These are phyloP conservation scores for Mycena filopes DNA, from an alignment of 768 basidiomycete genomes.

Conservation along the genomic window DNA sequence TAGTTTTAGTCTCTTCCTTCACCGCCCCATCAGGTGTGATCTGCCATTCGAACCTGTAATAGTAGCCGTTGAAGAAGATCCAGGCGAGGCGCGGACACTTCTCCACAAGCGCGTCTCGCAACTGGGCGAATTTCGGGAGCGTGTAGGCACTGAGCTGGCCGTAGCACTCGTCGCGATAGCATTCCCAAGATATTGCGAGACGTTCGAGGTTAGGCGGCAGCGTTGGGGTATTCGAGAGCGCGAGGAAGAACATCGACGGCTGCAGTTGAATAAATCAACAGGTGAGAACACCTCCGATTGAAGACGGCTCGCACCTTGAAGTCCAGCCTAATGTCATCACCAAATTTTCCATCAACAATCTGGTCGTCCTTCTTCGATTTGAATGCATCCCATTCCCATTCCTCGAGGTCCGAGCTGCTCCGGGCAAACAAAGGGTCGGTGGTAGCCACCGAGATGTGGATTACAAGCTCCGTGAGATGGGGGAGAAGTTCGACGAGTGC, in stretches of 20 bases:
- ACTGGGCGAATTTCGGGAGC: background rate
- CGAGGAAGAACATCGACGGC: background rate
- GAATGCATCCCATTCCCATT: too few species aligned
- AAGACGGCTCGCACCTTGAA: background rate
- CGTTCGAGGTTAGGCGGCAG: background rate
- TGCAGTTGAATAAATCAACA: background rate
- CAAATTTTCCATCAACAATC: too few species aligned
- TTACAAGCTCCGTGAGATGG: constrained; percentile 1
- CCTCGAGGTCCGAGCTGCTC: background rate
- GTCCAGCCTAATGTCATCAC: background rate
- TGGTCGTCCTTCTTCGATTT: too few species aligned
- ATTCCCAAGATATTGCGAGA: constrained; percentile 2
- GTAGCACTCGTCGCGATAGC: background rate
- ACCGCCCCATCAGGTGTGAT: too few species aligned
- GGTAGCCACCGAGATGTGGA: background rate
- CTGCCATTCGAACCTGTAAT: background rate
- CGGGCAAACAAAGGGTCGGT: background rate
- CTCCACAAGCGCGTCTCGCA: constrained; percentile 4
- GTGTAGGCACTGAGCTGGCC: background rate
- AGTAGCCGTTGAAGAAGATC: constrained; percentile 2
- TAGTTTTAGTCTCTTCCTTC: background rate
- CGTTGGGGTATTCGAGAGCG: background rate
- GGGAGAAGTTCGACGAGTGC: background rate
- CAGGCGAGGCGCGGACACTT: constrained; percentile 1
- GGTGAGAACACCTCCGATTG: too few species aligned